A percentile compares a stretch with the other conserved stretches of the same genome.
Conservation (phyloP, 768 basidiomycete species). For the Lactarius tabidus region DNA sequence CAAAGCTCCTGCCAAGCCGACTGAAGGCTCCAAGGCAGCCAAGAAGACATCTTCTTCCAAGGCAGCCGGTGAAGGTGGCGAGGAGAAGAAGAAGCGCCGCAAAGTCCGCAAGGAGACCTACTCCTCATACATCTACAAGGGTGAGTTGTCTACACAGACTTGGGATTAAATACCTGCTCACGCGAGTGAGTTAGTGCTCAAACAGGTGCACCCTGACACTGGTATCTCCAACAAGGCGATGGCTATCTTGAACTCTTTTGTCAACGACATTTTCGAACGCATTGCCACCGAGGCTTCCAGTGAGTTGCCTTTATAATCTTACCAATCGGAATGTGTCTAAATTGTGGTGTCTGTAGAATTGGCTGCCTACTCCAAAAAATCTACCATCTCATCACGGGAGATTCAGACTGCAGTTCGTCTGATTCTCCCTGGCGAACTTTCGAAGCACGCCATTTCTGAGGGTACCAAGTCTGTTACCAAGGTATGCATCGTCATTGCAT, state of each 20-base stretch:
- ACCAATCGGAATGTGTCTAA: too few species aligned
- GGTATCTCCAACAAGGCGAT: slow-evolving; percentile 98
- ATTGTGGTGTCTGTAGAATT: too few species aligned
- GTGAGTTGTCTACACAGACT: too few species aligned
- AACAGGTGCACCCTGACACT: slow-evolving; percentile 97
- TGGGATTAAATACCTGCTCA: too few species aligned
- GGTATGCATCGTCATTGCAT: slow-evolving; percentile 26
- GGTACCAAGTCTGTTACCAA: slow-evolving; percentile 78
- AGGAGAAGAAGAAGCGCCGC: slow-evolving; percentile 65
- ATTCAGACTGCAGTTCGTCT: slow-evolving; percentile 95
- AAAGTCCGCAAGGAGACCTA: slow-evolving; percentile 91
- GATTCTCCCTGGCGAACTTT: slow-evolving; percentile 94
- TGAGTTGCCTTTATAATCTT: slow-evolving; percentile 35
- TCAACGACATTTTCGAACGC: slow-evolving; percentile 92
- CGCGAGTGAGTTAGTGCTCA: slow-evolving; percentile 38
- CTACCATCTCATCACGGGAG: slow-evolving; percentile 96
- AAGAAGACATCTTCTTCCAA: slow-evolving; percentile 49
- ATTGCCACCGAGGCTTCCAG: slow-evolving; percentile 88
- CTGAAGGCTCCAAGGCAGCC: slow-evolving; percentile 46
- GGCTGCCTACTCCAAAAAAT: slow-evolving; percentile 91
- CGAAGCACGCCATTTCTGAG: slow-evolving; percentile 98
- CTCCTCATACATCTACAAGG: slow-evolving; percentile 91
- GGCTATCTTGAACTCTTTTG: slow-evolving; percentile 89
- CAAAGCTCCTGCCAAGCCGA: slow-evolving; percentile 59
- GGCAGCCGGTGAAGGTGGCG: slow-evolving; percentile 21